Percentiles rank a stretch among this genome's conserved stretches.
Conservation (phyloP, 768 basidiomycete genomes). For the Tylopilus vinaceipallidus region DNA sequence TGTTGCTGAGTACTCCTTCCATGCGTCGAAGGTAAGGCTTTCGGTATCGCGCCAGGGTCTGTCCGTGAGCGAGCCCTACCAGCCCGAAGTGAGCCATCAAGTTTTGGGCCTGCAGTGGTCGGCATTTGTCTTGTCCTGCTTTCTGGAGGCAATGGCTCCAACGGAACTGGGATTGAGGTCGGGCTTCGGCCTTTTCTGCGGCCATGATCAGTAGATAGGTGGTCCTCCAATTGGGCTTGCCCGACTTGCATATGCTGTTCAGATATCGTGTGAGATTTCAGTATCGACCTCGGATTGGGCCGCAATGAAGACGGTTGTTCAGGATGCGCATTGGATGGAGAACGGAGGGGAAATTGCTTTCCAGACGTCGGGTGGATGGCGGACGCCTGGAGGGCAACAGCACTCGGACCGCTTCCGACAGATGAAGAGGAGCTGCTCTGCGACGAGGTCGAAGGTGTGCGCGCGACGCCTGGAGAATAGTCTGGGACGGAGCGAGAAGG, state of each 20-base stretch:
- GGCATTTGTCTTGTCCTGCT: conserved; percentile 7
- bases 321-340: conserved; percentile 8
- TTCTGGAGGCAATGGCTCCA: conserved; percentile 4
- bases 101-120: conserved; percentile 8
- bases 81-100: conserved; percentile 13
- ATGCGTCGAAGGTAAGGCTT: conserved; percentile 4
- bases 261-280: conserved; percentile 20
- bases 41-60: conserved; percentile 24
- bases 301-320: conserved; percentile 28
- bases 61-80: conserved; percentile 31
- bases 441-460: conserved; percentile 21
- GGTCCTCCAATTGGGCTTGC: conserved; percentile 10
- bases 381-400: neutral
- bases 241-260: conserved; percentile 20
- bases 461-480: conserved; percentile 7
- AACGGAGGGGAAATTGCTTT: conserved; percentile 7
- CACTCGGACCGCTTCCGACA: neutral
- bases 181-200: conserved; percentile 15
- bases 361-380: neutral
- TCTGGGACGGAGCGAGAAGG: conserved; percentile 5
- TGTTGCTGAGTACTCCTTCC: conserved; percentile 9
- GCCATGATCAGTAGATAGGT: conserved; percentile 2
- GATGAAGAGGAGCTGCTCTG: conserved; percentile 17
- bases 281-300: conserved; percentile 33
- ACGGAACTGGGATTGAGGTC: too few relatives aligned